A percentile compares a stretch with the other conserved stretches of the same genome.
phyloP scores from a whole-genome alignment of 2,329 filamentous ascomycete genomes.

The Curvularia verruculosa region DNA sequence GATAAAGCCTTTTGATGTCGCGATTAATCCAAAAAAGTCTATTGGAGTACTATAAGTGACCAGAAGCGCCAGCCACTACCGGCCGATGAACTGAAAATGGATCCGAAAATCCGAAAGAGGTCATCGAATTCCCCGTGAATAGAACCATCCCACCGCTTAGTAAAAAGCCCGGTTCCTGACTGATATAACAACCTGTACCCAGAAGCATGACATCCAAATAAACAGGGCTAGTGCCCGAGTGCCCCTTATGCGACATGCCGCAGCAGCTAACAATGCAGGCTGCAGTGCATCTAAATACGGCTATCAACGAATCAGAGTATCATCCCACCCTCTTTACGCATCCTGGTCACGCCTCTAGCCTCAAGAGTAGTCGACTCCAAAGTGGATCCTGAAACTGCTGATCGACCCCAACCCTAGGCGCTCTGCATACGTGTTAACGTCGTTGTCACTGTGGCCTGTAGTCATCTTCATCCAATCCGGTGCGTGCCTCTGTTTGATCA shows the following conservation, averaged over 20 bases:
- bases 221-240: not conserved
- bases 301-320: not conserved
- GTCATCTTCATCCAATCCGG: not conserved
- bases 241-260: not conserved
- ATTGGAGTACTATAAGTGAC: too few relatives aligned
- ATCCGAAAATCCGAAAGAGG: too few relatives aligned
- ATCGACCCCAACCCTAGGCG: not conserved
- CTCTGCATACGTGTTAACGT: not conserved
- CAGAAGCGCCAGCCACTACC: too few relatives aligned
- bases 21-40: too few relatives aligned
- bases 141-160: not conserved
- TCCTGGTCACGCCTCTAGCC: too few relatives aligned
- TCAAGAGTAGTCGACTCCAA: constrained; percentile 3
- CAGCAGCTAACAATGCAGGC: not conserved
- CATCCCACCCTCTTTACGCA: not conserved
- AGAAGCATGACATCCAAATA: not conserved
- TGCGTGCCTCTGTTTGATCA: constrained; percentile 1
- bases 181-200: too few relatives aligned
- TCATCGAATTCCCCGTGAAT: too few relatives aligned
- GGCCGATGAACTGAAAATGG: too few relatives aligned
- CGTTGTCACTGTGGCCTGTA: too few relatives aligned
- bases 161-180: not conserved
- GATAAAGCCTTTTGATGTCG: too few relatives aligned
- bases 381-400: not conserved
- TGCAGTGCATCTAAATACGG: not conserved